Evolutionary conservation across 2,329 filamentous ascomycete species (phyloP), one percentile per base, ranked within the genome.

Genomic region (Boeremia lycopersici): DNA sequence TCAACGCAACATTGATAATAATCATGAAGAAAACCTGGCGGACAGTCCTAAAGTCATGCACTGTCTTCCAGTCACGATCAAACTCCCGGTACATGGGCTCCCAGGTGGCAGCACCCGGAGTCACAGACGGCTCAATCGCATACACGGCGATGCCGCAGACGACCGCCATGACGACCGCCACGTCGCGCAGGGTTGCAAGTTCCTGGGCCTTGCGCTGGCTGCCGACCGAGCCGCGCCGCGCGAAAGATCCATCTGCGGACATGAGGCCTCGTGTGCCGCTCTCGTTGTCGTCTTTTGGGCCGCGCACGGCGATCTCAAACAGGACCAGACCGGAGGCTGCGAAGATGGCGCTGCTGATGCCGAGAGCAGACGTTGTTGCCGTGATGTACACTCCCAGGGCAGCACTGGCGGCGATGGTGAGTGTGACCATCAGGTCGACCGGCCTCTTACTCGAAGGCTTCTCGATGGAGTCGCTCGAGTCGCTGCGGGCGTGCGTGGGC

Each of bases 311-410:
- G n/a, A 64, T 59, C 46, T 78, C 75, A 31, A 80, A 67, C 40
- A 79, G 62, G 13, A 76, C 62, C n/a, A 79, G 64, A 10, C 77
- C 76, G 5, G 72, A 59, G 3, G 72, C 77, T 15, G 70, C 67
- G 42, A 78, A 74, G 10, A 79, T 63, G 23, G 73, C 73, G 59
- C 76, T 74, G 36, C 77, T 78, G 13, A 79, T 55, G 5, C 77
- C 78, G 7, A 80, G 70, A 4, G 74, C 72, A 13, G 72, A 63
- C 6, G 71, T 73, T 0, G 75, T 59, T 7, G 71, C 69, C 2
- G 73, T 68, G 25, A 68, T 69, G 36, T 69, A 74, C 13, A 68
- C 60, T 15, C 65, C 70, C n/a, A 77, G 65, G 4, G 71, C 74
- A 6, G 70, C 64, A 23, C 72, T 59, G 1, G 75, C 77, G 28